Evolutionary conservation across 495 filamentous ascomycete genomes (phyloP).

Genomic region (Echria macrotheca): DNA sequence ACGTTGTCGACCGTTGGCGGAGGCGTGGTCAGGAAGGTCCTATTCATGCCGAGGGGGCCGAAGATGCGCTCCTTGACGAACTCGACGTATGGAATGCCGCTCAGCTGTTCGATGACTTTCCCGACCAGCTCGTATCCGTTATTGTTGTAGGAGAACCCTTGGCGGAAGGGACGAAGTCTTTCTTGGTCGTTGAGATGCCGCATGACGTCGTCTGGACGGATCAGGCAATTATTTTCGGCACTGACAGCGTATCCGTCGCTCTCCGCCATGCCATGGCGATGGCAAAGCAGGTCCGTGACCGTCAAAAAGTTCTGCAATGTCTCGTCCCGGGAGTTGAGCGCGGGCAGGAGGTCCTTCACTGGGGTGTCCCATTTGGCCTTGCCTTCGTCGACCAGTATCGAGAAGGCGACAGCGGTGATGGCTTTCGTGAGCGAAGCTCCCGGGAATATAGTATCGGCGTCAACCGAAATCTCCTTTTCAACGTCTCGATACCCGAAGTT

Average conservation of each 20-base stretch:
- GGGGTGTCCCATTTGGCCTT: conserved; percentile 1
- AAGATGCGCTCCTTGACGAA: conserved; percentile 1
- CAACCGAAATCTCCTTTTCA: background rate
- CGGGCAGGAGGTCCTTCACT: conserved; percentile 1
- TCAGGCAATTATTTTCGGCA: conserved; percentile 1
- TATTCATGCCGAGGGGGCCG: background rate
- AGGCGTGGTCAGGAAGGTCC: conserved; percentile 1
- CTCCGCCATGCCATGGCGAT: conserved; percentile 1
- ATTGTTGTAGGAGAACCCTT: conserved; percentile 1
- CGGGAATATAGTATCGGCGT: background rate
- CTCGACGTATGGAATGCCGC: background rate
- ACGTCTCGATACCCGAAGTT: conserved; percentile 1
- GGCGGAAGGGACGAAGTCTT: background rate
- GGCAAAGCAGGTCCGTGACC: conserved; percentile 1
- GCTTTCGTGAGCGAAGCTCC: conserved; percentile 1
- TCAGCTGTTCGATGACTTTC: conserved; percentile 1
- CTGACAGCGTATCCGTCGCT: background rate
- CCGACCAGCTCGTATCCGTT: background rate
- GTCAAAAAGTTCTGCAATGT: conserved; percentile 1
- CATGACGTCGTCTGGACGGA: background rate
- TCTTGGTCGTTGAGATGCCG: background rate
- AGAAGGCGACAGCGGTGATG: background rate
- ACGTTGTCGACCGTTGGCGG: background rate
- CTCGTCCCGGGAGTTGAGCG: background rate
- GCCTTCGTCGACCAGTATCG: conserved; percentile 1